Evolutionary conservation across 169 alveolate genomes (phyloP).

Genomic region (Plasmodium gonderi): DNA sequence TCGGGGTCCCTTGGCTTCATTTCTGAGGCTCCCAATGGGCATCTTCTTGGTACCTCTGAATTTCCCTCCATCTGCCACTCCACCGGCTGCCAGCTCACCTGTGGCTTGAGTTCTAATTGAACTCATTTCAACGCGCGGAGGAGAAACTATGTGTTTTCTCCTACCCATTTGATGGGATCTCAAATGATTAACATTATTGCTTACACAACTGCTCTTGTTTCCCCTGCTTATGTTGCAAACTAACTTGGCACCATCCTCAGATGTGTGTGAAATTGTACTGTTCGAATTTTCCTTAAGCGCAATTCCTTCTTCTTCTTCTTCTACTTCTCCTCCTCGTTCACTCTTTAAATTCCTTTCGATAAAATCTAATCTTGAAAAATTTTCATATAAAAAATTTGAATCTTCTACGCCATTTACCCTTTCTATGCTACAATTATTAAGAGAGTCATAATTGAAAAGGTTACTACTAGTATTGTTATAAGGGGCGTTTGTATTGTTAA

Average conservation of each 20-base stretch:
- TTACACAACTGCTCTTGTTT: no score
- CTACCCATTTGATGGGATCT: not conserved
- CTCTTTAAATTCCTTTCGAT: not conserved
- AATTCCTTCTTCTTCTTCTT: not conserved
- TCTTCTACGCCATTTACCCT: no score
- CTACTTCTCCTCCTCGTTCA: not conserved
- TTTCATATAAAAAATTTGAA: no score
- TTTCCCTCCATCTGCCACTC: not conserved
- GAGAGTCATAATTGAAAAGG: not conserved
- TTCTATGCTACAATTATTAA: not conserved
- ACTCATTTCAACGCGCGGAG: no score
- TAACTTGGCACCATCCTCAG: no score
- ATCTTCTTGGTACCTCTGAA: not conserved
- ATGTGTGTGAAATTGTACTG: no score
- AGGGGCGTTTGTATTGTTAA: not conserved
- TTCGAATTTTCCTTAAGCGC: not conserved
- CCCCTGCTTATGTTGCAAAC: no score
- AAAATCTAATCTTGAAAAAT: not conserved
- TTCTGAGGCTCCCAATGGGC: not conserved
- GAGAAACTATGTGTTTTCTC: no score
- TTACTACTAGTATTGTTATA: not conserved
- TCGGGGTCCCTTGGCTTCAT: not conserved
- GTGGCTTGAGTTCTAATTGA: no score
- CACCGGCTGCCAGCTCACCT: not conserved
- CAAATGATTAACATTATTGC: no score